Base-by-base conservation (phyloP, 179 eudicot genomes). In the Vitellaria paradoxa region DNA sequence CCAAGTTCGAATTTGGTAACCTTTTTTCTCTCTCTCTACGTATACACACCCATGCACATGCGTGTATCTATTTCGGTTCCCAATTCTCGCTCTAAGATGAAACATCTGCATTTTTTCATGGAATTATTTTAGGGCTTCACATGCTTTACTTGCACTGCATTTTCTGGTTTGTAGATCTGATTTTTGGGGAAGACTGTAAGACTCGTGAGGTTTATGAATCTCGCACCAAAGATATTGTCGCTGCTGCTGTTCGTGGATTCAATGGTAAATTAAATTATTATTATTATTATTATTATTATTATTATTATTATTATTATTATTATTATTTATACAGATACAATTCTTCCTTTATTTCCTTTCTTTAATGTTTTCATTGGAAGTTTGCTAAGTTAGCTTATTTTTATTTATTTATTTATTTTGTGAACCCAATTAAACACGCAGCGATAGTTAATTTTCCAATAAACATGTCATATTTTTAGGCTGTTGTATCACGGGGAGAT, bases 171-270 rank as follows among this genome's bases (percentile, higher is more conserved):
- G 42, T 77, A 95, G 99, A 95, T 78, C 86, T 87, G 53, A 85
- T 96, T 53, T 96, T 93, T 66, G 90, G 92, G 14, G 96, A 93
- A 83, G 87, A 89, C 6, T 89, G 93, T 60, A 90, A 70, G 77
- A 96, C 97, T 13, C 76, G 68, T n/a, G 92, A 93, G 62, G 93
- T 96, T 0, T 96, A 93, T 52, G 86, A 85, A 73, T 86, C 92
- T 74, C 89, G 93, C 9, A 93, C 97, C 1, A 83, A 85, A 77
- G 92, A 91, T 37, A 91, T 96, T 55, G 99, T 96, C 15, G 84
- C 85, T 2, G 98, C 99, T 4, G 97, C 97, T 10, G 94, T 95
- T 80, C 82, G 85, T 45, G 99, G 99, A 49, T 96, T 96, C 61
- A 96, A 96, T 73, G 99, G 99, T 96, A 77, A 1, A 18, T 20